These are phyloP conservation scores for Penicillium silybi DNA, from an alignment of 495 filamentous ascomycete species.

Conservation along the genomic window DNA sequence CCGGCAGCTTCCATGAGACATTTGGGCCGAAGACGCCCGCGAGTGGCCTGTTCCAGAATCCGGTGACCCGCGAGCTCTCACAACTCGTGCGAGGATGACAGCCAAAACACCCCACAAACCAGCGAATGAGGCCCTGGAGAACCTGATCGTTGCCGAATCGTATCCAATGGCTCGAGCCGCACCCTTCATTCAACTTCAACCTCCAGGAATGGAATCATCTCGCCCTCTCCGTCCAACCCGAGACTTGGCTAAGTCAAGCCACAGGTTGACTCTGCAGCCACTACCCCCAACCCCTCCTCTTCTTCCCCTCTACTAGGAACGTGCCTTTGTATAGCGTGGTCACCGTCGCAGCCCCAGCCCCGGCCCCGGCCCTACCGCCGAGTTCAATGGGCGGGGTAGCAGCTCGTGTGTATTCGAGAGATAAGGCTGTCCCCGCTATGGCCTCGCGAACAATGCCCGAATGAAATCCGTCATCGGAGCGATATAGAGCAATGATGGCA, in stretches of 20 bases:
- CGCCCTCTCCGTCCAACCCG: constrained; percentile 20
- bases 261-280: constrained; percentile 19
- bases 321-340: not conserved
- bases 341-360: not conserved
- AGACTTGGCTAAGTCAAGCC: constrained; percentile 27
- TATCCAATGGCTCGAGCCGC: constrained; percentile 14
- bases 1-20: constrained; percentile 30
- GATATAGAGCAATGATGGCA: not conserved
- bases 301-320: not conserved
- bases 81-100: constrained; percentile 30
- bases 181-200: not conserved
- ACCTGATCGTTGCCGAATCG: constrained; percentile 9
- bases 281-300: constrained; percentile 11
- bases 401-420: not conserved
- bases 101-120: constrained; percentile 13
- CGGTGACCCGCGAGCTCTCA: constrained; percentile 32
- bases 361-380: not conserved
- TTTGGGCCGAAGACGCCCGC: constrained; percentile 23
- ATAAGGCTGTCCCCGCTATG: not conserved
- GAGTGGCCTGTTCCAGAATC: constrained; percentile 31
- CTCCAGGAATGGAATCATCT: constrained; percentile 4
- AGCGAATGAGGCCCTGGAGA: constrained; percentile 8
- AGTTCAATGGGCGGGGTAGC: not conserved
- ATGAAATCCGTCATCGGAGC: not conserved
- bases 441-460: not conserved